Percentiles rank a stretch among this genome's conserved stretches.
These are phyloP conservation scores for Tilletia caries DNA, from an alignment of 1,284 basidiomycete species.

Conservation along the genomic window DNA sequence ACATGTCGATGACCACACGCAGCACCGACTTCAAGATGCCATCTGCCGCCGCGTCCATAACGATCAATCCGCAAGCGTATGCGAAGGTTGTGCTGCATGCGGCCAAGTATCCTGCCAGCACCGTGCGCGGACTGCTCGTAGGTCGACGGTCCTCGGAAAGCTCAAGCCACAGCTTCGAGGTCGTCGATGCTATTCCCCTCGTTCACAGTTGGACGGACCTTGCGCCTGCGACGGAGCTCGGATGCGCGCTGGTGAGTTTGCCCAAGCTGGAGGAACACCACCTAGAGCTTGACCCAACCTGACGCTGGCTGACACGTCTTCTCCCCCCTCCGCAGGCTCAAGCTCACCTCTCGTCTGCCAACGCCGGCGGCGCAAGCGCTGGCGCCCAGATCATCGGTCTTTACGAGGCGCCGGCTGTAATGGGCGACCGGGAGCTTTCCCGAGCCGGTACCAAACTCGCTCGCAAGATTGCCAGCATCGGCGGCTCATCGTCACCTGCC, in stretches of 20 bases:
- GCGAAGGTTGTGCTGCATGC: slow-evolving; percentile 23
- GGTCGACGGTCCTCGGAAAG: background rate
- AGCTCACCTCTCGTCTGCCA: slow-evolving; percentile 1
- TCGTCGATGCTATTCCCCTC: slow-evolving; percentile 22
- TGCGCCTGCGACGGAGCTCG: slow-evolving; percentile 24
- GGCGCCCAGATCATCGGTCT: slow-evolving; percentile 15
- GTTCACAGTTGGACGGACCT: slow-evolving; percentile 23
- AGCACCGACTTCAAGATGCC: no score
- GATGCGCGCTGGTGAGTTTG: slow-evolving; percentile 23
- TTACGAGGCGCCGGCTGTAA: slow-evolving; percentile 21
- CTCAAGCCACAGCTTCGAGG: background rate
- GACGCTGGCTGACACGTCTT: background rate
- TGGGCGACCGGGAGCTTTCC: slow-evolving; percentile 4
- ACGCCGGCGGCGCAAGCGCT: background rate
- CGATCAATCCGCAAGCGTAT: slow-evolving; percentile 18
- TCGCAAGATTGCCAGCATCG: background rate
- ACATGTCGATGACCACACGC: no score
- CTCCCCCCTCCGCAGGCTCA: background rate
- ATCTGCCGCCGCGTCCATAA: background rate
- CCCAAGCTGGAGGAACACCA: no score
- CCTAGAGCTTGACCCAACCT: background rate
- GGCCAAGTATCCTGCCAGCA: slow-evolving; percentile 22
- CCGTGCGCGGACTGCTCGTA: slow-evolving; percentile 22
- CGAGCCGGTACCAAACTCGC: background rate
- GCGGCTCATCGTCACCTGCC: no score